Base-by-base conservation (phyloP, 805 yeast genomes). In the Candida pseudoglaebosa region DNA sequence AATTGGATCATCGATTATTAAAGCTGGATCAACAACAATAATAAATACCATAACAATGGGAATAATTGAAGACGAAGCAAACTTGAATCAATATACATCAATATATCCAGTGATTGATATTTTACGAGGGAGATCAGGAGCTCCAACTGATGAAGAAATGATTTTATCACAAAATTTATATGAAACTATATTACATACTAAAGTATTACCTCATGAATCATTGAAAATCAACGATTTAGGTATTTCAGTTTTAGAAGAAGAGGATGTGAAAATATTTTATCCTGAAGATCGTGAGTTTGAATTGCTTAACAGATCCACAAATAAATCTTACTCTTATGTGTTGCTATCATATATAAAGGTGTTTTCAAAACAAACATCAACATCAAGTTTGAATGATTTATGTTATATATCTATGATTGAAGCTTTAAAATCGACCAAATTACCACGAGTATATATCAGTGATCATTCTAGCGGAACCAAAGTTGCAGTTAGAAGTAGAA, bases 111-210 rank as follows among this genome's bases (percentile, higher is more conserved):
- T 82, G 12, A 87, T 88, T 5, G 89, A 84, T 45, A 77, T 86
- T 7, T 76, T 80, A 41, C 66, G 89, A 38, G 95, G 95, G 21
- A 70, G 87, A 38, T 56, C 65, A 6, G 93, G 95, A 10, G 85
- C 88, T 1, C 95, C 95, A 20, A 78, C 90, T 1, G 85, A 81
- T 49, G 95, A 88, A 60, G 96, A 88, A 55, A 85, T 84, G 80
- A 77, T 75, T 21, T 52, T 83, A 15, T 76, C 86, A 1, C 95
- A 86, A 56, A 66, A 66, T 41, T 49, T 85, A 17, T 78, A 78
- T 49, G 84, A 84, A 46, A 64, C 75, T 4, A 55, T 87, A 4
- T 59, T 75, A 33, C 80, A 78, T 44, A 75, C 84, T 9, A 74
- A 76, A 20, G 44, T 84, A 16, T 57, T 84, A 14, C 61, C 73